Evolutionary conservation across 345 rosid genomes (phyloP).

Genomic region (Murraya paniculata): DNA sequence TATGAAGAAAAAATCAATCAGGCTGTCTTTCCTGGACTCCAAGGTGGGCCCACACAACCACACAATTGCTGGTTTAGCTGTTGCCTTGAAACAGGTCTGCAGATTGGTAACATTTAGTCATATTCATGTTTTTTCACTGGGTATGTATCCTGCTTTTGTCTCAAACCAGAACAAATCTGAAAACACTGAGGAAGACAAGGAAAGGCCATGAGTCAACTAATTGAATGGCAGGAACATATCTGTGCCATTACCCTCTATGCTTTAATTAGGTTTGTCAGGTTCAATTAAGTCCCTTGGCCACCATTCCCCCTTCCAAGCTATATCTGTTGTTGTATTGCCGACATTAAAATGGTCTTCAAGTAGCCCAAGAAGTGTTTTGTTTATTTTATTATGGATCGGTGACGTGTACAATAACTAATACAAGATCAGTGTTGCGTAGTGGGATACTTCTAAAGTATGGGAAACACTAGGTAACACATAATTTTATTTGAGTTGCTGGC

Average conservation of each 20-base stretch:
- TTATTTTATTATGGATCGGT: background rate
- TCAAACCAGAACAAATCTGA: background rate
- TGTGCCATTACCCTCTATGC: background rate
- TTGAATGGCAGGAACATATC: background rate
- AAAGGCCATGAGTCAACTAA: background rate
- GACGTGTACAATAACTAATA: background rate
- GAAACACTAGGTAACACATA: background rate
- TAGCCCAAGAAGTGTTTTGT: background rate
- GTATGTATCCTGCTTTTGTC: background rate
- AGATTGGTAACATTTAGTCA: background rate
- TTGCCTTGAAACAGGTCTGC: conserved; percentile 84
- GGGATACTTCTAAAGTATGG: background rate
- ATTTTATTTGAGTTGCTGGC: background rate
- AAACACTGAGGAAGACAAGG: background rate
- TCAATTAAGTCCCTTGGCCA: background rate
- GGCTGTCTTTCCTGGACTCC: conserved; percentile 99
- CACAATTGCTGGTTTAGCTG: conserved; percentile 96
- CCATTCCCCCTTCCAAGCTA: background rate
- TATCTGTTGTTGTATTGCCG: background rate
- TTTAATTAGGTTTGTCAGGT: background rate
- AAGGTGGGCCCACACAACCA: conserved; percentile 99
- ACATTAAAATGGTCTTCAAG: conserved; percentile 1
- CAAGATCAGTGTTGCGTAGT: background rate
- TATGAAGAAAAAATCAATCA: conserved; percentile 96
- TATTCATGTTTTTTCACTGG: background rate